Conservation (phyloP, 306 rosid genomes). For the Sicyos baderoa region DNA sequence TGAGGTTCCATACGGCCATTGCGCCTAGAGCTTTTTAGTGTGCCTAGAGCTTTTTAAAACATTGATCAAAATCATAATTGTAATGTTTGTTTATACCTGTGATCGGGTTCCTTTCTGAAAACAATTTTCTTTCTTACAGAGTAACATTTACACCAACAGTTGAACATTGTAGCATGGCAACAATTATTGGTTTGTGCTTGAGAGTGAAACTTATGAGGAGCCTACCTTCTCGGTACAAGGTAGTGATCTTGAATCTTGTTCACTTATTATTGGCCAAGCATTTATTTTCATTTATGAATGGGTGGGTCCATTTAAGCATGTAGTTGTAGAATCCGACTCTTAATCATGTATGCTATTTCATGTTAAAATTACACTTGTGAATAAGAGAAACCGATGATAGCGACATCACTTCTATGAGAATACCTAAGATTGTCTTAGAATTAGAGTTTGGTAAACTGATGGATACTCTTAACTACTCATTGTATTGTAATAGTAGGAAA, state of each 20-base stretch:
- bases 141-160: slow-evolving; percentile 93
- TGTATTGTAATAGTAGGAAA: too few species aligned
- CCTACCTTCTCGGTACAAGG: slow-evolving; percentile 84
- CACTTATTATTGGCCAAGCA: background rate
- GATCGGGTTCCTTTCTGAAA: slow-evolving; percentile 1
- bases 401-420: background rate
- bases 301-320: background rate
- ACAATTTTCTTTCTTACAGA: slow-evolving; percentile 34
- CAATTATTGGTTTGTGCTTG: slow-evolving; percentile 84
- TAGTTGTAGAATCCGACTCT: background rate
- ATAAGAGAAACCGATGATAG: background rate
- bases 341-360: background rate
- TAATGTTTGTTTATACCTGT: background rate
- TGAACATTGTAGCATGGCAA: slow-evolving; percentile 96
- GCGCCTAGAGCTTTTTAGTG: too few species aligned
- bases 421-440: background rate
- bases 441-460: background rate
- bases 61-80: too few species aligned
- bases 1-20: too few species aligned
- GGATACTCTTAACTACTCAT: background rate
- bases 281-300: background rate
- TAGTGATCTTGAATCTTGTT: slow-evolving; percentile 13
- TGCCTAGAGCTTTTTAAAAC: too few species aligned
- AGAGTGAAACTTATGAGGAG: slow-evolving; percentile 83
- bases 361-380: background rate